Evolutionary conservation across 441 rosid genomes (phyloP).

Genomic region (Croton setiger): DNA sequence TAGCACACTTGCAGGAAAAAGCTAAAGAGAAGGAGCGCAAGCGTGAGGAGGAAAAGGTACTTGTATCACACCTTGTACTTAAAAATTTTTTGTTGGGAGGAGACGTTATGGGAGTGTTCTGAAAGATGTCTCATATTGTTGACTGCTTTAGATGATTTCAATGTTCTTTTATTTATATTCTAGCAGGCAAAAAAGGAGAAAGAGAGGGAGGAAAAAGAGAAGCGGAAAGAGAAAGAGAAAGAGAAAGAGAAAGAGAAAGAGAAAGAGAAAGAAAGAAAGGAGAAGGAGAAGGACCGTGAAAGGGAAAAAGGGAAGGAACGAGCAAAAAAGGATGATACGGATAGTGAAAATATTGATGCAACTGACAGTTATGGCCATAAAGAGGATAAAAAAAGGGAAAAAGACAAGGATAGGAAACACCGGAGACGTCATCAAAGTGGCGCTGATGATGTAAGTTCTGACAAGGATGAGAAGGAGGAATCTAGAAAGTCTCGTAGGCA

Average conservation of each 20-base stretch:
- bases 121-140: not conserved
- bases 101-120: not conserved
- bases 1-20: slow-evolving; percentile 67
- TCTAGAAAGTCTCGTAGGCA: slow-evolving; percentile 78
- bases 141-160: not conserved
- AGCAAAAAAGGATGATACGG: slow-evolving; percentile 73
- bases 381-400: slow-evolving; percentile 78
- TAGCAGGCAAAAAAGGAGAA: slow-evolving; percentile 47
- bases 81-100: not conserved
- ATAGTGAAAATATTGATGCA: slow-evolving; percentile 70
- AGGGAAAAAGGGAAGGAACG: slow-evolving; percentile 69
- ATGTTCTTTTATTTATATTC: not conserved
- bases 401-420: slow-evolving; percentile 85
- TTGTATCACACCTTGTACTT: not conserved
- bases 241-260: slow-evolving; percentile 34
- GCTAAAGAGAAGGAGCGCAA: slow-evolving; percentile 93
- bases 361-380: slow-evolving; percentile 53
- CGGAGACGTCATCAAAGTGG: slow-evolving; percentile 75
- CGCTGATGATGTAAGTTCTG: slow-evolving; percentile 74
- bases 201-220: slow-evolving; percentile 46
- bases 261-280: slow-evolving; percentile 50
- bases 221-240: slow-evolving; percentile 47
- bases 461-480: slow-evolving; percentile 81
- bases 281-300: slow-evolving; percentile 64
- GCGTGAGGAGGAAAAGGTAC: slow-evolving; percentile 94